Base-by-base conservation (phyloP, 805 yeast genomes). In the Metschnikowia aberdeeniae region DNA sequence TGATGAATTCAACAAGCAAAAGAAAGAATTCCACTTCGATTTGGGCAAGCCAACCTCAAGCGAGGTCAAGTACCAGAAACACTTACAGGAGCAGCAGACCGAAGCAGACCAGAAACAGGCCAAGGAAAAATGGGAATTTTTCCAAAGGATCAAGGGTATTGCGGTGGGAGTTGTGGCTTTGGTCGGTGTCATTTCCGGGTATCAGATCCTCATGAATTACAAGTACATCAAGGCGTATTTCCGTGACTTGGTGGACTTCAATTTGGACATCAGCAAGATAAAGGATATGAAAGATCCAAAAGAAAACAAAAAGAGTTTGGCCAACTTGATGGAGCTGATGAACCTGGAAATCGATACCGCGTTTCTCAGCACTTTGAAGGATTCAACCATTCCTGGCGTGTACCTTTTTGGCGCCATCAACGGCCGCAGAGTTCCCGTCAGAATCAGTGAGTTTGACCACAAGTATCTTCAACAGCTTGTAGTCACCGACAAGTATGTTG, bases 381-480 rank as follows among this genome's bases (percentile, higher is more conserved):
- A 55, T 29, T 67, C 72, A 6, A 44, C 43, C 4, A 50, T 55
- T 6, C 44, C 67, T 4, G 76, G 76, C 1, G 54, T 71, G 20
- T 71, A 71, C 51, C 46, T 69, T 6, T 63, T 60, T 53, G 75
- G 75, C 50, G 46, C 54, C 0, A 44, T 54, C 44, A 40, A 68
- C 55, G 39, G 68, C 57, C 49, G 70, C 70, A 51, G 61, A 42
- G 60, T 76, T 6, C 95, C 96, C 3, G 61, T 73, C 26, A 72
- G 95, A 56, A 63, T 85, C 5, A 66, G 72, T 1, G 75, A 72
- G 52, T 89, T 92, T 55, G 88, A 89, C 57, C 76, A 76, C 33
- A 73, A 74, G 65, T 55, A 69, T 12, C 62, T 88, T 27, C 70
- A 75, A 38, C 84, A 80, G 56, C 78, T 90, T 4, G 67, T 72